These are phyloP conservation scores for Globisporangium takayamanum DNA, from an alignment of 352 stramenopile species.

Conservation along the genomic window DNA sequence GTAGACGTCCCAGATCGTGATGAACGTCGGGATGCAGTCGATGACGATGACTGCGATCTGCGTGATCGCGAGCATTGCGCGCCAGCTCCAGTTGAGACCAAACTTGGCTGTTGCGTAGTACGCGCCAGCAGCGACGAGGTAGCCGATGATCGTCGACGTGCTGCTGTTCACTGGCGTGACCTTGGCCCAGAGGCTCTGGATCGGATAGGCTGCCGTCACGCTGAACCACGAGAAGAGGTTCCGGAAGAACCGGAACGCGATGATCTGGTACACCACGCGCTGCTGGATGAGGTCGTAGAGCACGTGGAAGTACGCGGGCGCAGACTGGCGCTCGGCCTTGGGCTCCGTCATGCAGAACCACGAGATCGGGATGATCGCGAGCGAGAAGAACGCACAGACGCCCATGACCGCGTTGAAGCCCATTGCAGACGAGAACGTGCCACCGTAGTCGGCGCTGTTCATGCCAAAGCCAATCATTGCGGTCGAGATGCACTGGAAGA, in stretches of 20 bases:
- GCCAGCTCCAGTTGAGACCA: conserved; percentile 49
- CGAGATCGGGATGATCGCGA: conserved; percentile 28
- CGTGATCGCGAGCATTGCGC: conserved; percentile 33
- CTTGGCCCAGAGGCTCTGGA: conserved; percentile 39
- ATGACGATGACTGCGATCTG: conserved; percentile 17
- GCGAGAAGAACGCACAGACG: conserved; percentile 26
- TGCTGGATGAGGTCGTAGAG: conserved; percentile 52
- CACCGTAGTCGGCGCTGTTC: conserved; percentile 51
- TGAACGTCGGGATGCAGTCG: conserved; percentile 20
- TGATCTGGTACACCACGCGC: conserved; percentile 45
- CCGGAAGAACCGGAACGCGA: conserved; percentile 53
- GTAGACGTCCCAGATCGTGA: conserved; percentile 29
- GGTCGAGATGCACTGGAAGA: conserved; percentile 32
- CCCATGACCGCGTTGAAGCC: conserved; percentile 47
- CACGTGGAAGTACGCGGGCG: conserved; percentile 9
- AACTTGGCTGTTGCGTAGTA: conserved; percentile 27
- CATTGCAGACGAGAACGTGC: conserved; percentile 40
- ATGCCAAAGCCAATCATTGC: conserved; percentile 51
- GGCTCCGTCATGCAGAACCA: conserved; percentile 54
- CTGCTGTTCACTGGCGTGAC: conserved; percentile 39
- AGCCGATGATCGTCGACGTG: conserved; percentile 28
- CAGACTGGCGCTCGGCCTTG: conserved; percentile 17
- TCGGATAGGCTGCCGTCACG: conserved; percentile 30
- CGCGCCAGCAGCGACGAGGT: conserved; percentile 23
- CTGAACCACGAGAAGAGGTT: conserved; percentile 45